Base-by-base conservation (phyloP, 805 yeast genomes). In the Candida boleticola region DNA sequence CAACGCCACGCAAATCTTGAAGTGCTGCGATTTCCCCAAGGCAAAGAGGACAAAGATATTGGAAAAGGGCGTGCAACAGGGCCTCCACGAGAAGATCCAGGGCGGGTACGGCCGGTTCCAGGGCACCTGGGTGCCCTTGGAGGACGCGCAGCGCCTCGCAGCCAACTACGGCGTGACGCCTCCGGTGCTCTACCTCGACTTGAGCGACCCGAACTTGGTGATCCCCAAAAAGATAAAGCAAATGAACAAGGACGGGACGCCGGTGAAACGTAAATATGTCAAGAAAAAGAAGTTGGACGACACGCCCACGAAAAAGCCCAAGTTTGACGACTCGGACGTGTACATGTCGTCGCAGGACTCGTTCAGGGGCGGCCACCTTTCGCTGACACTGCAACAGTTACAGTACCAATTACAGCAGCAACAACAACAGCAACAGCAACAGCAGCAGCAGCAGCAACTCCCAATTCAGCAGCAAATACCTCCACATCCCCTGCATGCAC, bases 31-130 rank as follows among this genome's bases (percentile, higher is more conserved):
- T 58, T 89, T 89, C 61, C 95, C 97, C 46, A 90, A 90, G 64
- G 96, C 97, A 1, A 89, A 86, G 61, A 71, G 98, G 51, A 90
- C 97, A 16, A 83, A 95, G 53, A 89, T 90, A 47, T 74, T 90
- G 52, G 98, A 90, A 60, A 81, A 85, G 54, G 97, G 90, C 49
- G 96, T 92, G n/a, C 97, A 92, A 57, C 77, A 76, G 32, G 96
- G 95, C 4, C 65, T 73, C 16, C 97, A 90, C 60, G 97, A 90
- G 55, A 92, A 92, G 61, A 89, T 90, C 18, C 98, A 90, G 63
- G 98, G 98, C 47, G 98, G 98, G 2, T 90, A 89, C 60, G 98
- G 98, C 41, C 83, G 90, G 57, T 92, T 89, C 63, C 98, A 92
- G 63, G 97, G 97, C 14, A 90, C 97, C 2, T 90, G 97, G 97